Evolutionary conservation across 2,329 filamentous ascomycete species (phyloP).

Genomic region (Geosmithia morbida): DNA sequence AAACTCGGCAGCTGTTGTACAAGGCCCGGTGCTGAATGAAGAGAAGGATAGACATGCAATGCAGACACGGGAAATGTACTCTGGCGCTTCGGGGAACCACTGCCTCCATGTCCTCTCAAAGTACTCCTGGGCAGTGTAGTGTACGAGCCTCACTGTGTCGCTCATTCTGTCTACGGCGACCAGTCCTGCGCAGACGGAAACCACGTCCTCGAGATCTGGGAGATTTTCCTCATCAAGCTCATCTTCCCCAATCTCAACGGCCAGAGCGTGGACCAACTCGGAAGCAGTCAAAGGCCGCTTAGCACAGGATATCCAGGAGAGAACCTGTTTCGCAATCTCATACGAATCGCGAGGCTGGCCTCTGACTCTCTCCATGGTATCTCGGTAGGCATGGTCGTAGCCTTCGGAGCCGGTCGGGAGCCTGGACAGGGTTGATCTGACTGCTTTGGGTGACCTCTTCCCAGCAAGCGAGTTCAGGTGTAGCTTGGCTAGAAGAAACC

Average conservation of each 20-base stretch:
- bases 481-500: slow-evolving; percentile 8
- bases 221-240: slow-evolving; percentile 20
- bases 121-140: slow-evolving; percentile 31
- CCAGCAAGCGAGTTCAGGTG: slow-evolving; percentile 7
- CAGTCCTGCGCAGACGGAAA: slow-evolving; percentile 24
- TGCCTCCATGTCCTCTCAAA: slow-evolving; percentile 13
- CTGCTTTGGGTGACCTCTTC: slow-evolving; percentile 12
- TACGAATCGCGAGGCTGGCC: slow-evolving; percentile 14
- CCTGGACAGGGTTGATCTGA: slow-evolving; percentile 14
- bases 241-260: slow-evolving; percentile 11
- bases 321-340: slow-evolving; percentile 20
- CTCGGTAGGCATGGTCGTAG: slow-evolving; percentile 22
- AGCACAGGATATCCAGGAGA: slow-evolving; percentile 25
- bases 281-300: slow-evolving; percentile 13
- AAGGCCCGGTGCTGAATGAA: slow-evolving; percentile 7
- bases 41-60: slow-evolving; percentile 20
- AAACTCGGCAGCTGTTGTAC: background rate
- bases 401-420: slow-evolving; percentile 14
- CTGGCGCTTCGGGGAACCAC: slow-evolving; percentile 13
- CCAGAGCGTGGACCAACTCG: slow-evolving; percentile 28
- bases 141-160: slow-evolving; percentile 22
- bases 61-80: slow-evolving; percentile 14
- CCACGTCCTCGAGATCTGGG: slow-evolving; percentile 14
- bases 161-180: slow-evolving; percentile 23
- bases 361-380: slow-evolving; percentile 26